Evolutionary conservation across 371 early-diverging fungal genomes (phyloP).

Genomic region (Syncephalastrum contaminatum): DNA sequence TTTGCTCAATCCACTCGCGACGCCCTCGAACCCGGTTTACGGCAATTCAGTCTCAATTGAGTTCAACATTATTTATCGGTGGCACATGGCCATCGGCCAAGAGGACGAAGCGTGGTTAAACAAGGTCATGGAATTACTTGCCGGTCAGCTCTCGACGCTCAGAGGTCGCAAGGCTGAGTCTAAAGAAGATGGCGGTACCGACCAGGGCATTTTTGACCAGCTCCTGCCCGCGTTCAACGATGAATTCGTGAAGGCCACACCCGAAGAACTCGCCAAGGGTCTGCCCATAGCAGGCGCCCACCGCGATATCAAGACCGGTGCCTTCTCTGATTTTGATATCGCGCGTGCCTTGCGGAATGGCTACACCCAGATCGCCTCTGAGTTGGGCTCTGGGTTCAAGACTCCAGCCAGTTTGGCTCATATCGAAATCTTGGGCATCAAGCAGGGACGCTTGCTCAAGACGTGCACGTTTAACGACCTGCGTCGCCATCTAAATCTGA

Average conservation of each 20-base stretch:
- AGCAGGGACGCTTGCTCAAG: conserved; percentile 33
- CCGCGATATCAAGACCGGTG: conserved; percentile 31
- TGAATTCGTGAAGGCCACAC: conserved; percentile 30
- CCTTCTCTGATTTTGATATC: conserved; percentile 36
- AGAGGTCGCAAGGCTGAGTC: not conserved
- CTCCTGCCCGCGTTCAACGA: conserved; percentile 31
- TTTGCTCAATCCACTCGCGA: conserved; percentile 28
- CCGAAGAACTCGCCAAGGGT: conserved; percentile 35
- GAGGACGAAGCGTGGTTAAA: conserved; percentile 41
- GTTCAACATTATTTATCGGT: conserved; percentile 50
- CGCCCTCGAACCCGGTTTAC: conserved; percentile 23
- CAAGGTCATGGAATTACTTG: conserved; percentile 24
- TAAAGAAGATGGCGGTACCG: conserved; percentile 11
- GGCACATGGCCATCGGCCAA: conserved; percentile 50
- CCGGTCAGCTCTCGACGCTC: not conserved
- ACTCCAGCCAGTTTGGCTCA: conserved; percentile 40
- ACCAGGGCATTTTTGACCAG: conserved; percentile 21
- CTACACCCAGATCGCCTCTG: conserved; percentile 29
- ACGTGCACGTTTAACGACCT: conserved; percentile 52
- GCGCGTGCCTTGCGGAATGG: conserved; percentile 21
- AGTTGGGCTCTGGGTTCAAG: conserved; percentile 45
- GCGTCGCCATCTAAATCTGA: conserved; percentile 38
- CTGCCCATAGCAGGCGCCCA: conserved; percentile 41
- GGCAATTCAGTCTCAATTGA: conserved; percentile 56
- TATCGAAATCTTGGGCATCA: conserved; percentile 51